Conservation (phyloP, 2,329 filamentous ascomycete genomes). For the Hortaea sp. region DNA sequence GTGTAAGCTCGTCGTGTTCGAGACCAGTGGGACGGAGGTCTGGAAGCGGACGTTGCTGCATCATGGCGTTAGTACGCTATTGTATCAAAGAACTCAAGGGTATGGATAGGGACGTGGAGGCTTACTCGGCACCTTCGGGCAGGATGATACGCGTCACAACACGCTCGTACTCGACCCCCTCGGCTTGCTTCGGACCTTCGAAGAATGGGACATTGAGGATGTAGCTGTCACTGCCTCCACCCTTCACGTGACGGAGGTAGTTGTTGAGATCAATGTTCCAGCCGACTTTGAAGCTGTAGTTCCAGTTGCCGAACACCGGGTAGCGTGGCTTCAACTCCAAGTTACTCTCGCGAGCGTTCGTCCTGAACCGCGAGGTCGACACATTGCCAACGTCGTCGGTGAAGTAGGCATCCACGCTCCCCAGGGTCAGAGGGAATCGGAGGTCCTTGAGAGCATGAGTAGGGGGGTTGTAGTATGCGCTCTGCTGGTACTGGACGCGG, state of each 20-base stretch:
- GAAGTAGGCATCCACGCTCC: conserved; percentile 83
- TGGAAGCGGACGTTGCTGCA: conserved; percentile 67
- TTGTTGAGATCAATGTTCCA: conserved; percentile 82
- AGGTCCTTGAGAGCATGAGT: conserved; percentile 73
- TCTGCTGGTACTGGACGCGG: conserved; percentile 39
- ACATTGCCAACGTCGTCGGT: conserved; percentile 95
- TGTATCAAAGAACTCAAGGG: not conserved
- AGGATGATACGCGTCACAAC: conserved; percentile 74
- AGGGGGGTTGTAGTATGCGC: conserved; percentile 53
- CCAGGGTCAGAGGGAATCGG: conserved; percentile 65
- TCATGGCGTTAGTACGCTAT: not conserved
- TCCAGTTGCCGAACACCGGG: conserved; percentile 96
- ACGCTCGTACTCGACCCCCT: conserved; percentile 78
- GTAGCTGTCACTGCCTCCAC: conserved; percentile 55
- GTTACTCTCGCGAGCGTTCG: conserved; percentile 52
- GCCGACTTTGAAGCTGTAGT: conserved; percentile 91
- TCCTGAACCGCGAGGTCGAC: conserved; percentile 81
- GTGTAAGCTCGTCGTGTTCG: conserved; percentile 54
- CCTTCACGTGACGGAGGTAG: conserved; percentile 56
- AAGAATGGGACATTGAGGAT: conserved; percentile 86
- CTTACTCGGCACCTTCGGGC: conserved; percentile 81
- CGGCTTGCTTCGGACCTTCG: conserved; percentile 75
- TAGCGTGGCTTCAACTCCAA: conserved; percentile 90
- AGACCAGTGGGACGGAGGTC: conserved; percentile 61
- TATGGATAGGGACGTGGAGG: conserved; percentile 11